Base-by-base conservation (phyloP, 2,329 filamentous ascomycete genomes). In the Neonectria punicea region DNA sequence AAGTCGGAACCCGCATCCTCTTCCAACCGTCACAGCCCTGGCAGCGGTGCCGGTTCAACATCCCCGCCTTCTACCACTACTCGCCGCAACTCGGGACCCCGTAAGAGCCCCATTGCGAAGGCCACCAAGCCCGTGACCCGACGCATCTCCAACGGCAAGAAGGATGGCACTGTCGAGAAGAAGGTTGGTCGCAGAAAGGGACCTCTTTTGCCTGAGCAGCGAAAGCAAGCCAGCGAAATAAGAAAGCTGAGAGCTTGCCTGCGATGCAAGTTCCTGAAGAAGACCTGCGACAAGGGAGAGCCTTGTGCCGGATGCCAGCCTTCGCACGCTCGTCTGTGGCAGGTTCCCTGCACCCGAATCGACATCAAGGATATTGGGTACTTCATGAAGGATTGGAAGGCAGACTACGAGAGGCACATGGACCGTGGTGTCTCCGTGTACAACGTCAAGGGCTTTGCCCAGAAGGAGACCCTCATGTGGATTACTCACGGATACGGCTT, bases 321-420 rank as follows among this genome's bases (percentile, higher is more conserved):
- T 55, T 97, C 94, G 20, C 95, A 98, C 80, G 95, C 95, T 68
- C 91, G 95, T 69, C 86, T 98, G 57, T 98, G 95, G 95, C 94
- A 98, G 82, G 95, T 98, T 49, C 95, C 95, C 66, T 98, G 95
- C 85, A 98, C 95, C 44, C 92, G 95, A 67, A 97, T 98, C 76
- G 95, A 98, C 80, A 98, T 98, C 85, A 98, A 97, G 87, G 95
- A 98, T 75, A 97, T 98, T 75, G 93, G 90, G 47, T 97, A 97
- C 81, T 98, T 98, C 85, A 96, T 98, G 93, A 98, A 98, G 85
- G 95, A 98, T 80, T 98, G 94, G 94, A 97, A 95, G 82, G 94
- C 94, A 49, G 95, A 98, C 79, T 97, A 96, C 75, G 94, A 97
- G 82, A 91, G 94, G 73, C 94, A 98, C 78, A 88, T 96, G 72